These are phyloP conservation scores for Mycocalia duriaeana DNA, from an alignment of 1,284 basidiomycete genomes.

Conservation along the genomic window DNA sequence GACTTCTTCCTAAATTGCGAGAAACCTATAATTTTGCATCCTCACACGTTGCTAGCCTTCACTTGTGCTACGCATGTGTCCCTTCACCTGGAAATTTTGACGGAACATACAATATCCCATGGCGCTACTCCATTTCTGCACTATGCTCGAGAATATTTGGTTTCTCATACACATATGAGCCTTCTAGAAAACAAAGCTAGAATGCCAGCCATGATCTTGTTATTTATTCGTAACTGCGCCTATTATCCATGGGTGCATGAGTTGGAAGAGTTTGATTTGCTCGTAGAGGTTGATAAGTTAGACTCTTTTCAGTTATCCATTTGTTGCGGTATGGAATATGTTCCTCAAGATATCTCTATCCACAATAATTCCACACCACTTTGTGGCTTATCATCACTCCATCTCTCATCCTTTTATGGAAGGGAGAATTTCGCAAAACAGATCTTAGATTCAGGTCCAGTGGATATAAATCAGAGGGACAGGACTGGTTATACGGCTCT, in stretches of 20 bases:
- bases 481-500: background rate
- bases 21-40: background rate
- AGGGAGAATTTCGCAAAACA: background rate
- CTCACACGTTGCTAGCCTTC: background rate
- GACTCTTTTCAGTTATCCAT: background rate
- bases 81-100: background rate
- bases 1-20: constrained; percentile 1
- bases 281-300: background rate
- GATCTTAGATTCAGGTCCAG: background rate
- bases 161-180: background rate
- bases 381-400: background rate
- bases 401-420: background rate
- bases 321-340: background rate
- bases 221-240: background rate
- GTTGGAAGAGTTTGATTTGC: no score
- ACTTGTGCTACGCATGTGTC: background rate
- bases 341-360: background rate
- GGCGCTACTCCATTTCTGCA: background rate
- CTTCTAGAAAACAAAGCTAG: background rate
- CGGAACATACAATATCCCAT: background rate
- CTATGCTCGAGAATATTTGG: background rate
- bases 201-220: background rate
- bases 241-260: no score
- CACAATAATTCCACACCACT: background rate
- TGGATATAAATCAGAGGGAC: background rate